phyloP scores from a whole-genome alignment of 495 filamentous ascomycete genomes.

The Penicillium bovifimosum region DNA sequence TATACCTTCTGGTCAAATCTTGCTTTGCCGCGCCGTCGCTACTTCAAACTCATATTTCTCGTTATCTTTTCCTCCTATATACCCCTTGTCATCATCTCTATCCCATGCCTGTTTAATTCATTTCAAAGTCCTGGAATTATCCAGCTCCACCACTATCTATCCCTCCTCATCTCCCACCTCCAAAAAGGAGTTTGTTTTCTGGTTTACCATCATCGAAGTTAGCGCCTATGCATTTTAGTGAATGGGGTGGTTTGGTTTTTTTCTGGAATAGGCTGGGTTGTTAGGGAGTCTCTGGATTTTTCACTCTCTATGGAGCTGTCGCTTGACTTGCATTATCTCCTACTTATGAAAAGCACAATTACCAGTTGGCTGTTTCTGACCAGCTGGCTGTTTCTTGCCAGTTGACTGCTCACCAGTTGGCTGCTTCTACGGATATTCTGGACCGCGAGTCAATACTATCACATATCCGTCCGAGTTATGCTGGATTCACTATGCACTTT shows the following conservation, averaged over 20 bases:
- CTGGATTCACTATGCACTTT: too few species aligned
- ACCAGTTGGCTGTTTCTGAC: too few species aligned
- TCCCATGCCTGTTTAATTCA: neutral
- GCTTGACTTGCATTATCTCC: conserved; percentile 2
- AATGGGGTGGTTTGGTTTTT: neutral
- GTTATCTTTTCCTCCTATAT: neutral
- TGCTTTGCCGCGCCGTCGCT: neutral
- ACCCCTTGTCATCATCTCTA: conserved; percentile 5
- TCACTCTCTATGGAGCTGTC: neutral
- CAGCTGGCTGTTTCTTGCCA: too few species aligned
- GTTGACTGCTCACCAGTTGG: too few species aligned
- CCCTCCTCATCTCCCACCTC: neutral
- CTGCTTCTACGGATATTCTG: neutral
- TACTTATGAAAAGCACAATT: too few species aligned
- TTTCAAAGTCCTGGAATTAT: neutral
- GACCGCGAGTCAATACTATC: neutral
- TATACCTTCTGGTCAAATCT: neutral
- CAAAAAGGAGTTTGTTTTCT: neutral
- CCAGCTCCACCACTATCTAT: neutral
- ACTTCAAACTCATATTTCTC: neutral
- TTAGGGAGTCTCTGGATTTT: neutral
- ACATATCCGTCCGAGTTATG: too few species aligned
- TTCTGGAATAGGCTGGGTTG: neutral
- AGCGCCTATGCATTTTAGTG: conserved; percentile 12
- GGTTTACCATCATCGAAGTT: neutral